These are phyloP conservation scores for Naganishia cerealis DNA, from an alignment of 1,284 basidiomycete genomes.

Conservation along the genomic window DNA sequence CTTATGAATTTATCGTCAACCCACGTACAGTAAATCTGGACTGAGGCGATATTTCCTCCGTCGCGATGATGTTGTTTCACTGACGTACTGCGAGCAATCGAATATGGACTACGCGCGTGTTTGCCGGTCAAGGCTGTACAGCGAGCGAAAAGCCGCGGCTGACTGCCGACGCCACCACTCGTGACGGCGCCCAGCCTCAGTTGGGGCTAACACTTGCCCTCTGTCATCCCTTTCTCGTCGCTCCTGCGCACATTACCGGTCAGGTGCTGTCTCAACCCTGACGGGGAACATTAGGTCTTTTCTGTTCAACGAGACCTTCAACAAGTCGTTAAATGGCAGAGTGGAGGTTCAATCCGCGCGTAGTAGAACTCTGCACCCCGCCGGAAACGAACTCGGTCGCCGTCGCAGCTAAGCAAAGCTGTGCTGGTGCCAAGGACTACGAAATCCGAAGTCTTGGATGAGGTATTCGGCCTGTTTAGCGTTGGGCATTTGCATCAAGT, in stretches of 20 bases:
- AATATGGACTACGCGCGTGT: neutral
- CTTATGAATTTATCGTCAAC: slow-evolving; percentile 2
- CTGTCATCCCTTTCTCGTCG: neutral
- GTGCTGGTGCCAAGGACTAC: slow-evolving; percentile 7
- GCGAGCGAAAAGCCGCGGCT: neutral
- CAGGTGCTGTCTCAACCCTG: neutral
- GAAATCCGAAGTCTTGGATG: neutral
- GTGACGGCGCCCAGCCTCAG: neutral
- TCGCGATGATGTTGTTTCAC: slow-evolving; percentile 3
- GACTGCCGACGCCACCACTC: neutral
- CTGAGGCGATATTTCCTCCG: neutral
- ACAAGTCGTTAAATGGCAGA: neutral
- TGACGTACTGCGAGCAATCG: slow-evolving; percentile 7
- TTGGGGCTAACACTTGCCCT: neutral
- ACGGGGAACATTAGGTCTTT: neutral
- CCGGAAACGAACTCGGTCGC: neutral
- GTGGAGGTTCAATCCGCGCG: neutral
- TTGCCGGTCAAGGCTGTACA: slow-evolving; percentile 8
- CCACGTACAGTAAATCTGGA: neutral
- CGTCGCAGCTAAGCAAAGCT: neutral
- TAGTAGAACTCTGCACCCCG: neutral
- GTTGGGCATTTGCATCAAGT: too few species aligned
- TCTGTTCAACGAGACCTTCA: too few species aligned
- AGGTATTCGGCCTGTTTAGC: too few species aligned
- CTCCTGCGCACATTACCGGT: neutral